Evolutionary conservation across 306 rosid species (phyloP).

Genomic region (Cucumis melo): DNA sequence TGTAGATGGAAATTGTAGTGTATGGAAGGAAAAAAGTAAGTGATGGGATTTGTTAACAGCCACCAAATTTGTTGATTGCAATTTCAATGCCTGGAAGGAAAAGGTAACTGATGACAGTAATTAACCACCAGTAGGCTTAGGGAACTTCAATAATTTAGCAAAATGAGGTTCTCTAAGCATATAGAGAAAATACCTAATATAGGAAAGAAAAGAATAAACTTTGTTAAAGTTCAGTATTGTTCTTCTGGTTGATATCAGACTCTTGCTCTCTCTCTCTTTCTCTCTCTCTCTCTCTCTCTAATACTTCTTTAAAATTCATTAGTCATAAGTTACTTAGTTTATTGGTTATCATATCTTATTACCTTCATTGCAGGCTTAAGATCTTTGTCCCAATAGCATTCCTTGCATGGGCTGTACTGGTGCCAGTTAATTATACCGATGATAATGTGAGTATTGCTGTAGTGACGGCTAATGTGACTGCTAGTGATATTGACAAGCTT

Average conservation of each 20-base stretch:
- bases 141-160: background rate
- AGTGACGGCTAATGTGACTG: conserved; percentile 34
- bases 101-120: background rate
- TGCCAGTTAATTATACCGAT: conserved; percentile 72
- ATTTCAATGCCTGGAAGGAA: background rate
- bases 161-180: background rate
- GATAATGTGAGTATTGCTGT: conserved; percentile 10
- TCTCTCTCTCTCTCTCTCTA: too few species aligned
- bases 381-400: conserved; percentile 83
- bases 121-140: background rate
- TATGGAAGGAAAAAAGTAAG: too few species aligned
- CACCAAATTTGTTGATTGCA: background rate
- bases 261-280: background rate
- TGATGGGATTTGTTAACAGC: too few species aligned
- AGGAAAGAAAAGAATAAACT: background rate
- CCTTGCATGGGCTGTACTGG: conserved; percentile 71
- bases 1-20: background rate
- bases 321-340: background rate
- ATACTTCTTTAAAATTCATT: background rate
- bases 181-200: background rate
- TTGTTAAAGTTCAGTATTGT: background rate
- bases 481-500: conserved; percentile 77
- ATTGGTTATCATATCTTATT: background rate
- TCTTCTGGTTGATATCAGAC: background rate
- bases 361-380: conserved; percentile 57